phyloP scores from a whole-genome alignment of 352 stramenopile genomes.

The Globisporangium barbulae region DNA sequence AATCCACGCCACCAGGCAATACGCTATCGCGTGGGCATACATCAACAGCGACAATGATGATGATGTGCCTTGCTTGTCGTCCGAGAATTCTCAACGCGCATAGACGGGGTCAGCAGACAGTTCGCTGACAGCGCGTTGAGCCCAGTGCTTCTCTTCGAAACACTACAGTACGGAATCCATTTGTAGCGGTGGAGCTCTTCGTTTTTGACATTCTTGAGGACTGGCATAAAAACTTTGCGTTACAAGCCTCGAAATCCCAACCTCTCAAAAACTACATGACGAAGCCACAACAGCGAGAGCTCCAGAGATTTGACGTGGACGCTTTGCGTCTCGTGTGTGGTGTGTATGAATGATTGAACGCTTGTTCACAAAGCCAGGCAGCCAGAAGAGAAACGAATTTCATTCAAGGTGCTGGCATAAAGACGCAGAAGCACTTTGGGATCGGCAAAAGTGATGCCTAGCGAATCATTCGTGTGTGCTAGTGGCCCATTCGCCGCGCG shows the following conservation, averaged over 20 bases:
- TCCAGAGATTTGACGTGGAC: not conserved
- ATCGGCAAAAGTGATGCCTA: not conserved
- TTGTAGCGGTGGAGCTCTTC: constrained; percentile 2
- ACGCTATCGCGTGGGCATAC: constrained; percentile 11
- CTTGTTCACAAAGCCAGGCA: too few relatives aligned
- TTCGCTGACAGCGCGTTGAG: constrained; percentile 3
- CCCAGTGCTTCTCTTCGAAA: not conserved
- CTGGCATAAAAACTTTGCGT: not conserved
- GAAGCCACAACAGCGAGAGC: not conserved
- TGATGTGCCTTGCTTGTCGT: not conserved
- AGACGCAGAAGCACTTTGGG: not conserved
- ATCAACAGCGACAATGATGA: constrained; percentile 6
- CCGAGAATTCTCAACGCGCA: constrained; percentile 6
- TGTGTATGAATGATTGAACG: too few relatives aligned
- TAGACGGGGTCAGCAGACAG: constrained; percentile 6
- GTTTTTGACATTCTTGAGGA: not conserved
- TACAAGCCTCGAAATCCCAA: not conserved
- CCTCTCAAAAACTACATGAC: not conserved
- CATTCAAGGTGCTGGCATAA: not conserved
- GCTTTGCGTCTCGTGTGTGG: too few relatives aligned
- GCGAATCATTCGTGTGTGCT: not conserved
- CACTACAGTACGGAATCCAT: not conserved
- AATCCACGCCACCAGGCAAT: not conserved
- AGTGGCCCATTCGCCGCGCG: not conserved
- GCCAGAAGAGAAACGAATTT: too few relatives aligned